Conservation (phyloP, 208 protist genomes). For the Leishmania arabica region DNA sequence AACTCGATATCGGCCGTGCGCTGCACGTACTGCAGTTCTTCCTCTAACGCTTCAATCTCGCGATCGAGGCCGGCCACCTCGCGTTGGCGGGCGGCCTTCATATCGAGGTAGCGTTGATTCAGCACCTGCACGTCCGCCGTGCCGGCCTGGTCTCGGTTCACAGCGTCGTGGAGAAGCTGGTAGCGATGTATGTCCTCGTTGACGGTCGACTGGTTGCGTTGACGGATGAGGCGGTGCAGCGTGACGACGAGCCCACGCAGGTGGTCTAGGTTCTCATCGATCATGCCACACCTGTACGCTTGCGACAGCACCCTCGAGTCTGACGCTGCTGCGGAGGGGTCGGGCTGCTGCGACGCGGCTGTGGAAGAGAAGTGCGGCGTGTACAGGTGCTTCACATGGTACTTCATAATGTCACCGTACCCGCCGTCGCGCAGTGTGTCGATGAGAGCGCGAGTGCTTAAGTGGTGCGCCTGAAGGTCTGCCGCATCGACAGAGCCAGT, state of each 20-base stretch:
- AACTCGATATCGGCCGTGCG: slow-evolving; percentile 76
- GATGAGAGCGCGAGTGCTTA: slow-evolving; percentile 63
- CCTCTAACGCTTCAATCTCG: slow-evolving; percentile 66
- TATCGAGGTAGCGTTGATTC: slow-evolving; percentile 85
- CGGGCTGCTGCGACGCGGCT: not conserved
- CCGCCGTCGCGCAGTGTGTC: slow-evolving; percentile 74
- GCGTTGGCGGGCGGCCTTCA: slow-evolving; percentile 52
- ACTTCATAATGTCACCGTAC: slow-evolving; percentile 41
- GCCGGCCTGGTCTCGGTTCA: slow-evolving; percentile 87
- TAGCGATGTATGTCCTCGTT: slow-evolving; percentile 91
- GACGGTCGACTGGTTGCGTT: slow-evolving; percentile 81
- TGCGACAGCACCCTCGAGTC: not conserved
- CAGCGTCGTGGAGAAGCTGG: slow-evolving; percentile 84
- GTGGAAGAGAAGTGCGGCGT: slow-evolving; percentile 1
- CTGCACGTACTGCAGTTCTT: slow-evolving; percentile 77
- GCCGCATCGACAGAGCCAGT: slow-evolving; percentile 51
- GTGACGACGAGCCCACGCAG: slow-evolving; percentile 48
- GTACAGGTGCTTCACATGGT: slow-evolving; percentile 40
- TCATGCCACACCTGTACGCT: slow-evolving; percentile 34
- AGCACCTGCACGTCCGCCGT: slow-evolving; percentile 90
- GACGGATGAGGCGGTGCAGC: slow-evolving; percentile 52
- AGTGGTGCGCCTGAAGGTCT: slow-evolving; percentile 64
- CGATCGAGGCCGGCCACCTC: slow-evolving; percentile 72
- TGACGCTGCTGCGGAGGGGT: not conserved
- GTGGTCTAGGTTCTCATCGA: slow-evolving; percentile 44